phyloP scores from a whole-genome alignment of 495 filamentous ascomycete species.

The Geopyxis carbonaria region DNA sequence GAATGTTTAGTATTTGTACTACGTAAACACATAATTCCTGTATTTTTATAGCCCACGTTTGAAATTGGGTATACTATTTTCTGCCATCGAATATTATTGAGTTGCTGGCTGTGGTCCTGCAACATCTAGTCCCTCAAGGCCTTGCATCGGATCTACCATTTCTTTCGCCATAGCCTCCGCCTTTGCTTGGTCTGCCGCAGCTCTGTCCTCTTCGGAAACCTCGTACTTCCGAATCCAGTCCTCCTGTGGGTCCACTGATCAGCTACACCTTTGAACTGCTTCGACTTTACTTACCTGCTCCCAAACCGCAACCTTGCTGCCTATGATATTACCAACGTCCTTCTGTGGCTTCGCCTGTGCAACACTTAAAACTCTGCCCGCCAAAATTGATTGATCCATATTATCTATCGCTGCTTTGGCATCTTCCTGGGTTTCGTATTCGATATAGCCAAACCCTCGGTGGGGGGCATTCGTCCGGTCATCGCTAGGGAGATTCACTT shows the following conservation, averaged over 20 bases:
- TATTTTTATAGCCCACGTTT: no score
- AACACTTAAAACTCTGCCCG: constrained; percentile 79
- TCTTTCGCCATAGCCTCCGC: constrained; percentile 33
- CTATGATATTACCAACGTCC: constrained; percentile 67
- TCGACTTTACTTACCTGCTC: constrained; percentile 75
- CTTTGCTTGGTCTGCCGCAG: constrained; percentile 43
- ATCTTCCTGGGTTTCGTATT: constrained; percentile 74
- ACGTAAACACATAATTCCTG: no score
- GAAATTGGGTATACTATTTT: no score
- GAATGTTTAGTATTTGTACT: no score
- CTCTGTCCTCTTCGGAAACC: constrained; percentile 68
- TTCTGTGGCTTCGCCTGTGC: constrained; percentile 84
- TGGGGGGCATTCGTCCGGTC: constrained; percentile 55
- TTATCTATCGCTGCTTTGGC: constrained; percentile 95
- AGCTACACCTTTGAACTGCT: background rate
- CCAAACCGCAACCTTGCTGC: constrained; percentile 93
- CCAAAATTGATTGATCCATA: constrained; percentile 96
- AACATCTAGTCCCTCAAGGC: constrained; percentile 79
- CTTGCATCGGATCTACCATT: constrained; percentile 83
- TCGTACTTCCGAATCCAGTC: constrained; percentile 82
- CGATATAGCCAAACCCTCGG: constrained; percentile 89
- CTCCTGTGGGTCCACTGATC: constrained; percentile 41
- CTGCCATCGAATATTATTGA: constrained; percentile 25
- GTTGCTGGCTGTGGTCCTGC: constrained; percentile 75
- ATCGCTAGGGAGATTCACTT: constrained; percentile 71